Evolutionary conservation across 202 grass and related monocot genomes (phyloP).

Genomic region (Sporobolus alterniflorus): DNA sequence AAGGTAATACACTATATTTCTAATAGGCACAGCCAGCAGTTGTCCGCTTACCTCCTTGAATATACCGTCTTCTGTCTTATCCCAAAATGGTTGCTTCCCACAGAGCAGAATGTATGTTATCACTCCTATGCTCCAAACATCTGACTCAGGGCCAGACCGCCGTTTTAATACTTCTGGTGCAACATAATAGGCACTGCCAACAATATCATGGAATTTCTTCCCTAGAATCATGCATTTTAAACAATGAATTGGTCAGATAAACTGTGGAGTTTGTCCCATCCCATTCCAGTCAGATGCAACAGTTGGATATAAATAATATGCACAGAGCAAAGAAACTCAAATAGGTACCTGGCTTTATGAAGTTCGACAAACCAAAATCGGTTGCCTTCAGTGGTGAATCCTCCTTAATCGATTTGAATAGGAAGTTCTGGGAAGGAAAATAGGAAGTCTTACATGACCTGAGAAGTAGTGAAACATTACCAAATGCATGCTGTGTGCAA

Average conservation of each 20-base stretch:
- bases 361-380: constrained; percentile 97
- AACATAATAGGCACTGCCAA: constrained; percentile 99
- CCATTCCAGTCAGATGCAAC: constrained; percentile 14
- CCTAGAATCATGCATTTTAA: constrained; percentile 57
- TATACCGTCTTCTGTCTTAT: constrained; percentile 98
- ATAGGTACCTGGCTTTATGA: constrained; percentile 85
- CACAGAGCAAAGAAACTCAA: constrained; percentile 4
- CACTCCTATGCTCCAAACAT: constrained; percentile 99
- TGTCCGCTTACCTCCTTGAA: constrained; percentile 88
- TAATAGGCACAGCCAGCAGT: neutral
- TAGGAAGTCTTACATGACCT: constrained; percentile 70
- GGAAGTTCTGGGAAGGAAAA: constrained; percentile 96
- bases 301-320: constrained; percentile 8
- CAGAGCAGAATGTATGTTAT: constrained; percentile 99
- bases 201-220: constrained; percentile 90
- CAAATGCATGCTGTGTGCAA: constrained; percentile 43
- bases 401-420: constrained; percentile 88
- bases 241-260: constrained; percentile 18
- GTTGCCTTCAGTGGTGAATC: constrained; percentile 93
- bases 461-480: constrained; percentile 65
- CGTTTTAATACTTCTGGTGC: constrained; percentile 97
- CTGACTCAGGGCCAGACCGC: constrained; percentile 87
- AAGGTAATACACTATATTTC: neutral
- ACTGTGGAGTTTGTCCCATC: neutral
- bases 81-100: constrained; percentile 97